These are phyloP conservation scores for Phytophthora ohioensis DNA, from an alignment of 352 stramenopile genomes.

Conservation along the genomic window DNA sequence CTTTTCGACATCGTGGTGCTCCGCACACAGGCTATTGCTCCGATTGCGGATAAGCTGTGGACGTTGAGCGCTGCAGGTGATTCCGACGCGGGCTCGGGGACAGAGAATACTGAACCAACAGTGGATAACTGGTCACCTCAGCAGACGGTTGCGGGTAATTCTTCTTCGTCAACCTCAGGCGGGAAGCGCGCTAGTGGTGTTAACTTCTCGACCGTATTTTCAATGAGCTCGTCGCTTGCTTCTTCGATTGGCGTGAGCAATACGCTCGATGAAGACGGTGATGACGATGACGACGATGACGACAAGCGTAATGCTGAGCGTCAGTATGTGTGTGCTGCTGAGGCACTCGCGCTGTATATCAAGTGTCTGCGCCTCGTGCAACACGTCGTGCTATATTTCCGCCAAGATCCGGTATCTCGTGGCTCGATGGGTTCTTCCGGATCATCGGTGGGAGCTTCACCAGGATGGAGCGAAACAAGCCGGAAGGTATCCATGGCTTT, in stretches of 20 bases:
- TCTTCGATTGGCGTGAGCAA: conserved; percentile 49
- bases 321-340: conserved; percentile 66
- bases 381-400: conserved; percentile 67
- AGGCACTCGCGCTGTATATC: conserved; percentile 73
- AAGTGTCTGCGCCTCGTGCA: conserved; percentile 77
- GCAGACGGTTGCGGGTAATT: conserved; percentile 20
- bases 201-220: conserved; percentile 69
- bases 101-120: conserved; percentile 13
- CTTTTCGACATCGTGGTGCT: conserved; percentile 72
- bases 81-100: not conserved
- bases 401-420: conserved; percentile 51
- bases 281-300: conserved; percentile 45
- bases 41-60: conserved; percentile 73
- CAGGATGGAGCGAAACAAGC: conserved; percentile 53
- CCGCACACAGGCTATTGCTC: conserved; percentile 68
- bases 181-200: conserved; percentile 33
- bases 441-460: conserved; percentile 12
- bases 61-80: conserved; percentile 45
- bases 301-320: conserved; percentile 46
- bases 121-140: conserved; percentile 26
- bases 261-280: conserved; percentile 35
- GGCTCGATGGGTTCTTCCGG: conserved; percentile 30
- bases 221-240: conserved; percentile 59
- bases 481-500: conserved; percentile 71
- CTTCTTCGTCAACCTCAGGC: conserved; percentile 33